A percentile compares a stretch with the other conserved stretches of the same genome.
phyloP scores from a whole-genome alignment of 257 asterid genomes.

The Voacanga thouarsii region DNA sequence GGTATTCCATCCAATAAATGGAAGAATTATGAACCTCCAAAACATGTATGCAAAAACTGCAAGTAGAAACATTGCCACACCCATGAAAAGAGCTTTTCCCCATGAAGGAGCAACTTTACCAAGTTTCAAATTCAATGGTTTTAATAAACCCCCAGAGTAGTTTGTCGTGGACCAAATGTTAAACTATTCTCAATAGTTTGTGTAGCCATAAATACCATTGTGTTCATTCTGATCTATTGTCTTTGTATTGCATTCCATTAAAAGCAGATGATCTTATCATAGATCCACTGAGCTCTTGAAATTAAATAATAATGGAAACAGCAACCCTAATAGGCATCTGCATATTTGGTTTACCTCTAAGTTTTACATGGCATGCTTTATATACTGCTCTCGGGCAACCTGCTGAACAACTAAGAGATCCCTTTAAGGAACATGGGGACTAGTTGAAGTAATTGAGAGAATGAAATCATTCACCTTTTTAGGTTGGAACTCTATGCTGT shows the following conservation, averaged over 20 bases:
- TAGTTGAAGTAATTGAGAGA: neutral
- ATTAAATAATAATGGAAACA: neutral
- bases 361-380: neutral
- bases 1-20: neutral
- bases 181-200: neutral
- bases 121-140: neutral
- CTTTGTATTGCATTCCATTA: neutral
- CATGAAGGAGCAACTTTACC: neutral
- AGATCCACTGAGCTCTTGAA: no score
- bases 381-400: neutral
- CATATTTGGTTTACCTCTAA: neutral
- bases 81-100: slow-evolving; percentile 3
- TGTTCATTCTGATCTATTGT: neutral
- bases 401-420: neutral
- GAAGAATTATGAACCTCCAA: slow-evolving; percentile 14
- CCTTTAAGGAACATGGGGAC: neutral
- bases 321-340: neutral
- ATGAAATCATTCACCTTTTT: neutral
- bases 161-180: slow-evolving; percentile 1
- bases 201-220: slow-evolving; percentile 3
- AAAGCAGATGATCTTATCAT: neutral
- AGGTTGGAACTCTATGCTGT: neutral
- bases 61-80: slow-evolving; percentile 8
- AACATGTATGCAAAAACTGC: slow-evolving; percentile 11
- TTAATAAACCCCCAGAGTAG: neutral